Percentiles rank a stretch among this genome's conserved stretches.
Evolutionary conservation across 2,329 filamentous ascomycete species (phyloP).

Genomic region (Penicillium sp.): DNA sequence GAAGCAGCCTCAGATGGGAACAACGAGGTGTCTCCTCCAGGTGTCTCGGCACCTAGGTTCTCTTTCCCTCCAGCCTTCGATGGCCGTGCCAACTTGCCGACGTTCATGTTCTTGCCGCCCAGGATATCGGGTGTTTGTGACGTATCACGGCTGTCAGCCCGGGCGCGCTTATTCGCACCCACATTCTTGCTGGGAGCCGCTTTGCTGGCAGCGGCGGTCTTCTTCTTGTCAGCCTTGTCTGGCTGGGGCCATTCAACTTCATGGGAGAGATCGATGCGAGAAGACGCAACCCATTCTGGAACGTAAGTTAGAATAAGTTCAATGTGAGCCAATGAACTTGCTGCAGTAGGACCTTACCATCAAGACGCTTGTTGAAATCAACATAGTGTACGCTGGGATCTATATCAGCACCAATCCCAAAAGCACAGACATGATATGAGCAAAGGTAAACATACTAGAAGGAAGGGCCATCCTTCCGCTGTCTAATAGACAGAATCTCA

Average conservation of each 20-base stretch:
- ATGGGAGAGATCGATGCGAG: constrained; percentile 78
- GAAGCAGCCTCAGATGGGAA: constrained; percentile 38
- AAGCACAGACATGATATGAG: background rate
- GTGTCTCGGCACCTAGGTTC: constrained; percentile 51
- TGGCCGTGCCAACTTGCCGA: constrained; percentile 47
- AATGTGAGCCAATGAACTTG: background rate
- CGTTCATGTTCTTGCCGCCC: constrained; percentile 48
- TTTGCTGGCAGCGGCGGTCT: constrained; percentile 58
- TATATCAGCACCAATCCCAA: constrained; percentile 17
- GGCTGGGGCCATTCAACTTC: constrained; percentile 96
- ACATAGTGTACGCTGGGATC: constrained; percentile 76
- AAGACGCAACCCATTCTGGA: constrained; percentile 81
- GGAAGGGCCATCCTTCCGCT: constrained; percentile 79
- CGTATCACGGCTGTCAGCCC: constrained; percentile 52
- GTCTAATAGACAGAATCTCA: constrained; percentile 92
- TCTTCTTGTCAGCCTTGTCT: constrained; percentile 84
- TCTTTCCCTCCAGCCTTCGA: constrained; percentile 61
- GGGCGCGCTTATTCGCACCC: constrained; percentile 48
- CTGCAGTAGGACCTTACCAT: constrained; percentile 40
- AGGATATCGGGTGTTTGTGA: constrained; percentile 56
- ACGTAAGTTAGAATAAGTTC: constrained; percentile 38
- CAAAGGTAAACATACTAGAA: constrained; percentile 62
- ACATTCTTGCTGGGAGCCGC: constrained; percentile 57
- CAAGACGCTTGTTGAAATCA: constrained; percentile 89
- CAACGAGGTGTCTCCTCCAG: constrained; percentile 30